These are phyloP conservation scores for Withania somnifera DNA, from an alignment of 305 asterid genomes.

Conservation along the genomic window DNA sequence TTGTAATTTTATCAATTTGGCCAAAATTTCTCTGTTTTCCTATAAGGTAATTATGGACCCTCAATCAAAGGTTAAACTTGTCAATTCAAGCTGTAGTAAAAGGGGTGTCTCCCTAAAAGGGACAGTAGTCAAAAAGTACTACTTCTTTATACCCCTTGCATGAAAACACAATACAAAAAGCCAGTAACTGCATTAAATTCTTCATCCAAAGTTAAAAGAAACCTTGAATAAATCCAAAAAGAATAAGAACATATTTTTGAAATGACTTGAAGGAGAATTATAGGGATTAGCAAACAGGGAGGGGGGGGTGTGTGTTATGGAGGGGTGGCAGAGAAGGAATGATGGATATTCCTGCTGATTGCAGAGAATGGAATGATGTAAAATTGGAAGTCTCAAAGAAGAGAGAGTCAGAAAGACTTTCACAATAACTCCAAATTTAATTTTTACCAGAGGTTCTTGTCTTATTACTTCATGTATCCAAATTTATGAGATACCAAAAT, in stretches of 20 bases:
- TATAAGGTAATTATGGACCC: background rate
- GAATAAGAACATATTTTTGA: background rate
- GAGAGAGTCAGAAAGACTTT: constrained; percentile 2
- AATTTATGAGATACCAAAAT: no score
- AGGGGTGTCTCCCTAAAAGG: background rate
- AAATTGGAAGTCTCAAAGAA: background rate
- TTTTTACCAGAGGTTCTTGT: background rate
- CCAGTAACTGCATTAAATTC: background rate
- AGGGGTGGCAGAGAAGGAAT: background rate
- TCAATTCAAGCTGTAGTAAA: background rate
- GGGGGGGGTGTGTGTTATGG: background rate
- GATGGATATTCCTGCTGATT: no score
- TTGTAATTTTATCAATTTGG: no score
- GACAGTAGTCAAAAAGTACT: background rate
- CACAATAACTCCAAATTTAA: background rate
- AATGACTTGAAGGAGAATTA: background rate
- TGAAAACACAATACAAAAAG: background rate
- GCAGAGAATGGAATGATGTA: background rate
- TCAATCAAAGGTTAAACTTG: background rate
- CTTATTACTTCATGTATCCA: no score
- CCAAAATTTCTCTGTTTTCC: background rate
- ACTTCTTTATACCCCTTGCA: background rate
- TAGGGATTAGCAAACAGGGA: background rate
- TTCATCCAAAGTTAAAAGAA: background rate
- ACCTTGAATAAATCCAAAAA: background rate